Base-by-base conservation (phyloP, 2,329 filamentous ascomycete genomes). In the Trichophyton rubrum region DNA sequence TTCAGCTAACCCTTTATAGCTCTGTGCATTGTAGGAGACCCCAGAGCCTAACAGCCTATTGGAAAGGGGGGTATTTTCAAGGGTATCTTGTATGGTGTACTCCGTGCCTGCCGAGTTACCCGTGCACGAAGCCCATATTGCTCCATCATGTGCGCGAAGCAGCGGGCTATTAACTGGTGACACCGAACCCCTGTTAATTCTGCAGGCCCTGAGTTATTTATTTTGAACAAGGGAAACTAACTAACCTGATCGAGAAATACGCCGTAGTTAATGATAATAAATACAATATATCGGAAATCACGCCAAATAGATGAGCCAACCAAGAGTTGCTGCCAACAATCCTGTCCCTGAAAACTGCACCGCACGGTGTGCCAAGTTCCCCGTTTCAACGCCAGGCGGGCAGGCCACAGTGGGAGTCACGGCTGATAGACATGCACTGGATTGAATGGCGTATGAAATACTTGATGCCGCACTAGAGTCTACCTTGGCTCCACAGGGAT, bases 391-490 rank as follows among this genome's bases (percentile, higher is more conserved):
- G 0, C 41, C 41, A 17, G 57, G 41, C 7, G 57, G 41, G 43
- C 57, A 59, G 35, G 41, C 27, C 57, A 49, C 57, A 35, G 3
- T 27, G 5, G 57, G 57, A 13, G 8, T 49, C 20, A 7, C 8
- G 2, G 8, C 6, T 11, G 27, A 45, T n/a, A 40, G 8, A 33
- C 58, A 60, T 38, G 47, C 43, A n/a, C 2, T 38, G 5, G 58
- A 35, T 56, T 60, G 58, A 35, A 60, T 40, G 22, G 58, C 43
- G n/a, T 22, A 38, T 24, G 58, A 53, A 7, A 60, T 60, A 47
- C 58, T 60, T 11, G 27, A 53, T 20, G 45, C 47, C 9, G 7
- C 5, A 13, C 30, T 8, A 7, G 43, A 20, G 22, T 60, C 27
- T 27, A 60, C 30, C 24, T 20, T 53, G 17, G 9, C 58, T 7